Evolutionary conservation across 1,284 basidiomycete species (phyloP).

Genomic region (Trametes sp.): DNA sequence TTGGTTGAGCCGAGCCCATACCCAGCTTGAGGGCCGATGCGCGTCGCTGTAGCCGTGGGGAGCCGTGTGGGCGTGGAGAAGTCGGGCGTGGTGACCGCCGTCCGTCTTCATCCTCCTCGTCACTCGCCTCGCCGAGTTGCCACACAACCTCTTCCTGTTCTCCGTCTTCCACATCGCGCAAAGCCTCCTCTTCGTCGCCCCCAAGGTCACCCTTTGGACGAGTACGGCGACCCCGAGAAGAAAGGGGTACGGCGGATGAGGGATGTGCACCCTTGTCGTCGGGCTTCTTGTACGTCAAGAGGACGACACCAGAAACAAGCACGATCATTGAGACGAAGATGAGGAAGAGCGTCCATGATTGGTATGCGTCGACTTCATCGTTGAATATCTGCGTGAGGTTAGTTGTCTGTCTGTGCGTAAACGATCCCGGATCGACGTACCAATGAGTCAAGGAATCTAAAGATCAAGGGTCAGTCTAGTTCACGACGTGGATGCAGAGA

Average conservation of each 20-base stretch:
- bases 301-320: conserved; percentile 87
- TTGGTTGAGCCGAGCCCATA: conserved; percentile 19
- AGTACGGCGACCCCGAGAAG: conserved; percentile 25
- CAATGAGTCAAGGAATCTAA: conserved; percentile 72
- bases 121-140: conserved; percentile 72
- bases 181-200: conserved; percentile 47
- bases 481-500: background rate
- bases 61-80: conserved; percentile 17
- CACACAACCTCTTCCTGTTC: conserved; percentile 60
- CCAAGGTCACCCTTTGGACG: conserved; percentile 25
- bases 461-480: background rate
- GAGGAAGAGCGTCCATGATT: conserved; percentile 85
- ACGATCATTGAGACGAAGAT: conserved; percentile 87
- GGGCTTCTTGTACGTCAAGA: conserved; percentile 86
- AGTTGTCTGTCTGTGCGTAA: background rate
- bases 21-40: conserved; percentile 20
- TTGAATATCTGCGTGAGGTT: conserved; percentile 66
- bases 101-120: conserved; percentile 55
- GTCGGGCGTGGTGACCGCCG: conserved; percentile 16
- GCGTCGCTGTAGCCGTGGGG: conserved; percentile 19
- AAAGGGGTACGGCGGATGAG: conserved; percentile 20
- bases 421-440: conserved; percentile 38
- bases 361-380: conserved; percentile 82
- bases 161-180: conserved; percentile 43
- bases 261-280: conserved; percentile 47